Evolutionary conservation across 495 filamentous ascomycete species (phyloP).

Genomic region (Podospora didyma): DNA sequence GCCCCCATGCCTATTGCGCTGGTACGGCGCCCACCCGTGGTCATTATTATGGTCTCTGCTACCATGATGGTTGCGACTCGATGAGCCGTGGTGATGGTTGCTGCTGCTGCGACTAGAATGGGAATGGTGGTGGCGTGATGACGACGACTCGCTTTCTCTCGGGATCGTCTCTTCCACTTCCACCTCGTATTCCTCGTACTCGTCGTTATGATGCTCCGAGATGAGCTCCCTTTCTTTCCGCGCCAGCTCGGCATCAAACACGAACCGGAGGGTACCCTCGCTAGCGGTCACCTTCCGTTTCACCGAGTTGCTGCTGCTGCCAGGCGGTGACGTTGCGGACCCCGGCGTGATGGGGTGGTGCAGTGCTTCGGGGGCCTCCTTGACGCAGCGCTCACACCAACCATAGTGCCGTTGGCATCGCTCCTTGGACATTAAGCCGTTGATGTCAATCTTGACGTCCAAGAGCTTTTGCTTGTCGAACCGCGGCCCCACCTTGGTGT

Average conservation of each 20-base stretch:
- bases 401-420: constrained; percentile 33
- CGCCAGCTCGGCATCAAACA: constrained; percentile 78
- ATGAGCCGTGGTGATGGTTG: constrained; percentile 10
- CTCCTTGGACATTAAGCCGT: constrained; percentile 58
- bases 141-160: constrained; percentile 19
- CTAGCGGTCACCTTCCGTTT: constrained; percentile 51
- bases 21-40: constrained; percentile 24
- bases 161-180: constrained; percentile 56
- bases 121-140: too few species aligned
- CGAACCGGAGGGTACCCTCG: constrained; percentile 82
- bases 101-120: constrained; percentile 12
- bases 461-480: constrained; percentile 74
- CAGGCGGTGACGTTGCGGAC: constrained; percentile 33
- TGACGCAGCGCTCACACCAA: constrained; percentile 40
- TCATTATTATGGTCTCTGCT: constrained; percentile 11
- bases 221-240: constrained; percentile 65
- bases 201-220: constrained; percentile 63
- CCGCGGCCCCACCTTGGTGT: constrained; percentile 66
- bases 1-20: constrained; percentile 17
- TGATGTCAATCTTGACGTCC: constrained; percentile 77
- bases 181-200: constrained; percentile 73
- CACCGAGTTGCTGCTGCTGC: constrained; percentile 29
- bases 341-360: constrained; percentile 30
- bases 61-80: too few species aligned
- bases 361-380: constrained; percentile 28